Conservation (phyloP, 306 rosid genomes). For the Prunus mongolica region DNA sequence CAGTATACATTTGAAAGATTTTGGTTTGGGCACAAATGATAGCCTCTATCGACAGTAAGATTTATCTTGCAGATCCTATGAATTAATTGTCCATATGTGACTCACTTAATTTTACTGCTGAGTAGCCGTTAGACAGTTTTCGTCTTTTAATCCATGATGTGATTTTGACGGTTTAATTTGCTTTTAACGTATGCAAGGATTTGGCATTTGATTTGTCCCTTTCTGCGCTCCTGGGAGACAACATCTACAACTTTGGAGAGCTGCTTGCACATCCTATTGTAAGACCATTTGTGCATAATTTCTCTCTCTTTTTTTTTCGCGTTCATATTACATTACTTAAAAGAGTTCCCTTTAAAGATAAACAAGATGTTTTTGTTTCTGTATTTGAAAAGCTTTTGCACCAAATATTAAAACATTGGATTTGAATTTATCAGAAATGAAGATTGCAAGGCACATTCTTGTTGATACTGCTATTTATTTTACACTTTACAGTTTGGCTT, state of each 20-base stretch:
- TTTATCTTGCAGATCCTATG: neutral
- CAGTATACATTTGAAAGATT: neutral
- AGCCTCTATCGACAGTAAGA: neutral
- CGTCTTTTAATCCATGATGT: constrained; percentile 11
- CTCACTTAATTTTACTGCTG: neutral
- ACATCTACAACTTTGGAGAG: constrained; percentile 98
- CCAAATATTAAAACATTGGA: neutral
- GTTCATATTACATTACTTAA: neutral
- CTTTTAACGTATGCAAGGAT: constrained; percentile 52
- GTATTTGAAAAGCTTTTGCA: neutral
- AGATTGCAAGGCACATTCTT: neutral
- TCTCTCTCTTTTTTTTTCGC: neutral
- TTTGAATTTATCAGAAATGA: neutral
- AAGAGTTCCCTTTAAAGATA: neutral
- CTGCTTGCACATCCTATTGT: constrained; percentile 97
- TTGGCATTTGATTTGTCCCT: constrained; percentile 96
- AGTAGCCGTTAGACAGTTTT: neutral
- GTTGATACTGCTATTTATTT: neutral
- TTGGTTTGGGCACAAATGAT: neutral
- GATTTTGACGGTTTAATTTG: constrained; percentile 6
- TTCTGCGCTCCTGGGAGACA: constrained; percentile 94
- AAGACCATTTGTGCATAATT: constrained; percentile 30
- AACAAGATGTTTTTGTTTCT: neutral
- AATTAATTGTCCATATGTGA: neutral
- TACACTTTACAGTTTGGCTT: neutral